Conservation (phyloP, 2,329 filamentous ascomycete species). For the Paraconiothyrium brasiliense region DNA sequence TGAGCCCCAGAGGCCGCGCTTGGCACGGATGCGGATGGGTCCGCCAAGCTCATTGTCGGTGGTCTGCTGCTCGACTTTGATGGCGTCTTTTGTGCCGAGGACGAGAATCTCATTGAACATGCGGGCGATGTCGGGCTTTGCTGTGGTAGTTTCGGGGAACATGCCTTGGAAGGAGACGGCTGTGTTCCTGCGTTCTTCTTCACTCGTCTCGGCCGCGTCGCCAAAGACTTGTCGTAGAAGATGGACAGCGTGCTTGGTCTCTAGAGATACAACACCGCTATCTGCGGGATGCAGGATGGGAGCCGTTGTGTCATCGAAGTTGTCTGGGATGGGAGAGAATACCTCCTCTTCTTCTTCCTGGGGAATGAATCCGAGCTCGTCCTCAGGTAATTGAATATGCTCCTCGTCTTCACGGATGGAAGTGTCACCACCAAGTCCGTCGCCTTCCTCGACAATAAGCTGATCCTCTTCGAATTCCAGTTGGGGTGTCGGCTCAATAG, state of each 20-base stretch:
- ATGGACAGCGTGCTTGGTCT: conserved; percentile 95
- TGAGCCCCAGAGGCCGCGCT: conserved; percentile 94
- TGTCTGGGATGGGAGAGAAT: conserved; percentile 56
- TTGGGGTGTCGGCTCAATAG: conserved; percentile 71
- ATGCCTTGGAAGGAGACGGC: conserved; percentile 91
- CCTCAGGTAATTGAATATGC: conserved; percentile 40
- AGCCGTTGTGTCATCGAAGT: conserved; percentile 81
- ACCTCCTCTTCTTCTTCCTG: conserved; percentile 47
- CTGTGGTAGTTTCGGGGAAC: conserved; percentile 81
- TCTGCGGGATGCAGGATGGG: conserved; percentile 83
- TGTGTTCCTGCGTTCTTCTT: conserved; percentile 76
- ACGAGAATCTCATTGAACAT: conserved; percentile 99
- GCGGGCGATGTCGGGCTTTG: conserved; percentile 91
- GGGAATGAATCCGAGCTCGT: conserved; percentile 35
- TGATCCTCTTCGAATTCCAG: conserved; percentile 65
- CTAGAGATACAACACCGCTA: conserved; percentile 84
- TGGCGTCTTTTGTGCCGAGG: conserved; percentile 94
- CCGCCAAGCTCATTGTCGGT: conserved; percentile 73
- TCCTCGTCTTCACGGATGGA: conserved; percentile 31
- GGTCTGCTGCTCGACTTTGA: conserved; percentile 90
- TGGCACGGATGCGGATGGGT: conserved; percentile 83
- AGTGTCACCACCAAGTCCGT: conserved; percentile 53
- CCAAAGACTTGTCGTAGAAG: conserved; percentile 90
- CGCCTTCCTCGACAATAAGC: conserved; percentile 55
- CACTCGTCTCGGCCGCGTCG: conserved; percentile 70